Percentiles rank a stretch among this genome's conserved stretches.
Evolutionary conservation across 495 filamentous ascomycete genomes (phyloP).

Genomic region (Acidiella bohemica): DNA sequence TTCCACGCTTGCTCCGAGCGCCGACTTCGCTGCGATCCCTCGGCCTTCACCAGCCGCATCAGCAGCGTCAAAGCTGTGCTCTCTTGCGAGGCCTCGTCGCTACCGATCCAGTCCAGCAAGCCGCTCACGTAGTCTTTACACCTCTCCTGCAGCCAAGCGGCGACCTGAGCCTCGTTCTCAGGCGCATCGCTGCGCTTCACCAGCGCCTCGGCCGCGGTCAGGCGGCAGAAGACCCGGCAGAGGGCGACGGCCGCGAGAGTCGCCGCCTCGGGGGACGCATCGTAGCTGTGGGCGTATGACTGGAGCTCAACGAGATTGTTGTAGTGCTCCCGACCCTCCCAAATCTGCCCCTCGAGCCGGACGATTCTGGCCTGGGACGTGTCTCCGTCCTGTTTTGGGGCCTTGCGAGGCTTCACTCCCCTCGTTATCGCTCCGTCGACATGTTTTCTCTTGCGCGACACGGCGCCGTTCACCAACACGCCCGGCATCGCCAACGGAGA

Average conservation of each 20-base stretch:
- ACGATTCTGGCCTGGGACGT: conserved; percentile 42
- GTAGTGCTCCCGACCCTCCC: conserved; percentile 75
- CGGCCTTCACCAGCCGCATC: conserved; percentile 73
- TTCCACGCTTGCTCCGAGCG: conserved; percentile 53
- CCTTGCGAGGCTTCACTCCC: conserved; percentile 20
- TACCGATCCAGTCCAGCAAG: conserved; percentile 19
- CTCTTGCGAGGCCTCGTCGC: conserved; percentile 23
- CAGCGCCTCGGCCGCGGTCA: conserved; percentile 64
- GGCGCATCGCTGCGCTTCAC: conserved; percentile 45
- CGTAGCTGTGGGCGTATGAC: conserved; percentile 40
- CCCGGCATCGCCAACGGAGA: conserved; percentile 9
- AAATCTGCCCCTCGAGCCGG: conserved; percentile 60
- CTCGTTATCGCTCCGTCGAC: conserved; percentile 33
- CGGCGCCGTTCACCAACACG: not conserved
- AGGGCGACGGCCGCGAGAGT: conserved; percentile 61
- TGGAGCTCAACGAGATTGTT: conserved; percentile 78
- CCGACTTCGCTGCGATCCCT: conserved; percentile 46
- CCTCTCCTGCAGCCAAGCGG: conserved; percentile 64
- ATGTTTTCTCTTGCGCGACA: conserved; percentile 10
- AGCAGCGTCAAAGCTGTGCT: conserved; percentile 56
- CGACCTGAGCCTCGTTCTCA: conserved; percentile 60
- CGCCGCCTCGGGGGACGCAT: conserved; percentile 26
- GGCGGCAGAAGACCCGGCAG: conserved; percentile 75
- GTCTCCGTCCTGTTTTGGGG: conserved; percentile 31
- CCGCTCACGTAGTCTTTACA: conserved; percentile 46